phyloP scores from a whole-genome alignment of 2,329 filamentous ascomycete genomes.

The Botrytis elliptica region DNA sequence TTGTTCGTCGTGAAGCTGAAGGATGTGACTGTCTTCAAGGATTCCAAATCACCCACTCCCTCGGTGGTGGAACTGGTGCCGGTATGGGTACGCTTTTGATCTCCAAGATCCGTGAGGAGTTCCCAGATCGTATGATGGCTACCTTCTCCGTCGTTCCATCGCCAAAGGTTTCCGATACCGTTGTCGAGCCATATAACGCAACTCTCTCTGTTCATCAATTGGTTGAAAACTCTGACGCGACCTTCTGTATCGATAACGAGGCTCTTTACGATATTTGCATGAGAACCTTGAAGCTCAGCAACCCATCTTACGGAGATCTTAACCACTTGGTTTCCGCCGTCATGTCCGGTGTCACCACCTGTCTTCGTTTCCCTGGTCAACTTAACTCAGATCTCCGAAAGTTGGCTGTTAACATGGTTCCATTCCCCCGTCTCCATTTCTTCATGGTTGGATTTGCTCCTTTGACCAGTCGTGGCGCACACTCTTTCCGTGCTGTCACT shows the following conservation, averaged over 20 bases:
- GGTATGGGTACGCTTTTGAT: conserved; percentile 99
- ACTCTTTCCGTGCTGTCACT: conserved; percentile 96
- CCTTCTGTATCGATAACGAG: conserved; percentile 99
- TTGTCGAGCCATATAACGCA: conserved; percentile 99
- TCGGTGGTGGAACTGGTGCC: conserved; percentile 99
- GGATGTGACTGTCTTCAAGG: conserved; percentile 99
- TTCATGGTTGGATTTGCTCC: conserved; percentile 99
- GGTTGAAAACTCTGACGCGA: conserved; percentile 99
- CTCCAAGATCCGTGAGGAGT: conserved; percentile 99
- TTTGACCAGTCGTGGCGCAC: conserved; percentile 85
- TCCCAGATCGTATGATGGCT: conserved; percentile 99
- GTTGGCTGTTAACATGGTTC: conserved; percentile 99
- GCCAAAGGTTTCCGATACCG: conserved; percentile 98
- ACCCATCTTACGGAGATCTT: conserved; percentile 97
- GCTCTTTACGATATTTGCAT: conserved; percentile 99
- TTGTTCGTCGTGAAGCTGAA: conserved; percentile 97
- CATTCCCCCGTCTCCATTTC: conserved; percentile 99
- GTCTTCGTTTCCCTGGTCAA: conserved; percentile 98
- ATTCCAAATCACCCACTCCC: conserved; percentile 99
- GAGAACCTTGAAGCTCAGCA: conserved; percentile 97
- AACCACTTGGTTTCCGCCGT: conserved; percentile 99
- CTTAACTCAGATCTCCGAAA: conserved; percentile 99
- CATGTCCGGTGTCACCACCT: conserved; percentile 99
- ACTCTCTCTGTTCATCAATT: conserved; percentile 98
- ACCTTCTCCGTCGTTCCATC: conserved; percentile 99